Evolutionary conservation across 1,284 basidiomycete species (phyloP).

Genomic region (Vanrija pseudolonga): DNA sequence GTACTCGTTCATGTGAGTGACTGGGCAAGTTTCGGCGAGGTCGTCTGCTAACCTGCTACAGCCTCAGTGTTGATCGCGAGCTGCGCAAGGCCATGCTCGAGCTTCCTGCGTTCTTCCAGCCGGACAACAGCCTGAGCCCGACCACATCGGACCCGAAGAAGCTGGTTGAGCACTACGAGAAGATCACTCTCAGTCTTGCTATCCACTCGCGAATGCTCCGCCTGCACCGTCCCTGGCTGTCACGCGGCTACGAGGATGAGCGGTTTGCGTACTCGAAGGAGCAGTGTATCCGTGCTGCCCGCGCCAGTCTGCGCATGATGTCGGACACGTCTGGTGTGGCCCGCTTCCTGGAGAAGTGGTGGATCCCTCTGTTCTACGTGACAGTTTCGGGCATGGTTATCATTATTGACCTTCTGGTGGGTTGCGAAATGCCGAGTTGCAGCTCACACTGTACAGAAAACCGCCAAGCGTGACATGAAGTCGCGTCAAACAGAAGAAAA

Average conservation of each 20-base stretch:
- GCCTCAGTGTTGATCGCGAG: conserved; percentile 42
- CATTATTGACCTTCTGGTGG: conserved; percentile 48
- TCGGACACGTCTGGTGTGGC: conserved; percentile 40
- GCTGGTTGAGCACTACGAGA: conserved; percentile 49
- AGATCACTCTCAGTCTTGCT: conserved; percentile 47
- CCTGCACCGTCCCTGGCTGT: conserved; percentile 48
- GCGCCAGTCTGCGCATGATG: conserved; percentile 49
- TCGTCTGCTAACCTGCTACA: not conserved
- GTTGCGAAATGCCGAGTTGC: conserved; percentile 1
- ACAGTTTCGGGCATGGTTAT: conserved; percentile 48
- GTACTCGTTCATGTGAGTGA: conserved; percentile 47
- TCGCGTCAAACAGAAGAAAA: conserved; percentile 42
- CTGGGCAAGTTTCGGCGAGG: not conserved
- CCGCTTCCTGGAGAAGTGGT: conserved; percentile 51
- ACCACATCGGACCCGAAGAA: conserved; percentile 37
- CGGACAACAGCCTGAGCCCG: conserved; percentile 26
- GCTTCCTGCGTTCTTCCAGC: conserved; percentile 48
- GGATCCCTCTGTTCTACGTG: conserved; percentile 47
- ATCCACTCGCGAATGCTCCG: conserved; percentile 49
- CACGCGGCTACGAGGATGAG: conserved; percentile 45
- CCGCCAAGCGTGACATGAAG: conserved; percentile 38
- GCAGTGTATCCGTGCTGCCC: conserved; percentile 49
- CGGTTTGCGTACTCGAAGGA: conserved; percentile 48
- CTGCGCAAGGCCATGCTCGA: conserved; percentile 48
- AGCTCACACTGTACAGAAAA: conserved; percentile 20